Conservation (phyloP, 768 basidiomycete species). For the Xerocomus brunneocitrinus region DNA sequence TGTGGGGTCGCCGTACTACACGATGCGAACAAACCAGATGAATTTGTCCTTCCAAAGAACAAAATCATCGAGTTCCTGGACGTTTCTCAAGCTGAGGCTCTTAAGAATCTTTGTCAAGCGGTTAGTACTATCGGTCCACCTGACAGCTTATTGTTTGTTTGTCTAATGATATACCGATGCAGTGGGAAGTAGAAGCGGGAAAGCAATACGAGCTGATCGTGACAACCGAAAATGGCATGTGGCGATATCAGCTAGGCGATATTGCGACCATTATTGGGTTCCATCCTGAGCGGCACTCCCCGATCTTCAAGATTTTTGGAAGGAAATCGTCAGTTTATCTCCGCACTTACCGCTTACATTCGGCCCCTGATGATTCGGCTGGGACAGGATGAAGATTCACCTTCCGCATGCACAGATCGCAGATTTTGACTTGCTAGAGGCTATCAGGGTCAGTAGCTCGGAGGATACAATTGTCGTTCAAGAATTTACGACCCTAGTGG, state of each 20-base stretch:
- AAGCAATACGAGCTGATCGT: too few species aligned
- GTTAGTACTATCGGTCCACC: too few species aligned
- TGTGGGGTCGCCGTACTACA: not conserved
- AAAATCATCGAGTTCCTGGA: not conserved
- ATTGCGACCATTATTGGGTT: too few species aligned
- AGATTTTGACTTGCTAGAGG: conserved; percentile 9
- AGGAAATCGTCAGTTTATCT: too few species aligned
- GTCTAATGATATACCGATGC: too few species aligned
- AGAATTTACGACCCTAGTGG: conserved; percentile 14
- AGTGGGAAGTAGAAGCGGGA: too few species aligned
- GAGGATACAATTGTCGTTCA: conserved; percentile 6
- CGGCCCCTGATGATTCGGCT: not conserved
- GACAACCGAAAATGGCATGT: too few species aligned
- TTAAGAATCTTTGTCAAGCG: not conserved
- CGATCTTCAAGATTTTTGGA: too few species aligned
- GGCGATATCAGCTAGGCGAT: too few species aligned
- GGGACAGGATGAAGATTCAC: conserved; percentile 8
- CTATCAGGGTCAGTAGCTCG: not conserved
- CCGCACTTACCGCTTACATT: not conserved
- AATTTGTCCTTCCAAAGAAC: conserved; percentile 1
- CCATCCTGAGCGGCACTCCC: too few species aligned
- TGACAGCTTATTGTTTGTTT: too few species aligned
- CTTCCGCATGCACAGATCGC: conserved; percentile 1
- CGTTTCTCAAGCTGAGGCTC: not conserved
- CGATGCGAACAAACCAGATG: conserved; percentile 1